A percentile compares a stretch with the other conserved stretches of the same genome.
phyloP scores from a whole-genome alignment of 768 basidiomycete species.

The Postia placenta region DNA sequence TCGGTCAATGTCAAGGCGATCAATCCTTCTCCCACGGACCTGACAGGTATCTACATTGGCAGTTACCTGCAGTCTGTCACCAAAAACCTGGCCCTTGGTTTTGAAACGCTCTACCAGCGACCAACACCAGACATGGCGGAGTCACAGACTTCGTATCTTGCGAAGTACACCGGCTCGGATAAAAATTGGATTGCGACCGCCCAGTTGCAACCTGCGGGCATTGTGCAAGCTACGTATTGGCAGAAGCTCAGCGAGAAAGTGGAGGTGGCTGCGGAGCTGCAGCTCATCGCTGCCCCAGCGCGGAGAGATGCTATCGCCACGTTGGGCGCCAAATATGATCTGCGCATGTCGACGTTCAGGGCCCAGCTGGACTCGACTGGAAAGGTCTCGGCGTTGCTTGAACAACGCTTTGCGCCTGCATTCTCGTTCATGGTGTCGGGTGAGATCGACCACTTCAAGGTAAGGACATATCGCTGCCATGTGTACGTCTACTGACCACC shows the following conservation, averaged over 20 bases:
- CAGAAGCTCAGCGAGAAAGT: constrained; percentile 94
- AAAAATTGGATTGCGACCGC: constrained; percentile 93
- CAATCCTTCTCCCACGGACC: constrained; percentile 85
- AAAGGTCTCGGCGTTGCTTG: constrained; percentile 90
- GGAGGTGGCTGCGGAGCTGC: constrained; percentile 93
- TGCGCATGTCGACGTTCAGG: constrained; percentile 88
- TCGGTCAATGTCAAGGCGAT: constrained; percentile 80
- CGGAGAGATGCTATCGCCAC: constrained; percentile 91
- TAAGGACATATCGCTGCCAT: constrained; percentile 25
- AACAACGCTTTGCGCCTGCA: constrained; percentile 92
- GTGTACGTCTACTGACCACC: background rate
- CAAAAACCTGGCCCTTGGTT: constrained; percentile 82
- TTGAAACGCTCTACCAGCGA: constrained; percentile 81
- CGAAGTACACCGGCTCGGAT: constrained; percentile 67
- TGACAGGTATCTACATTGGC: constrained; percentile 87
- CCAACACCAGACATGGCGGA: constrained; percentile 70
- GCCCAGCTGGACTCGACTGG: constrained; percentile 93
- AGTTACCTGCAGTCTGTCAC: constrained; percentile 91
- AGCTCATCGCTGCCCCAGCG: constrained; percentile 69
- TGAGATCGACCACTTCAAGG: constrained; percentile 99
- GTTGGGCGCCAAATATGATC: constrained; percentile 93
- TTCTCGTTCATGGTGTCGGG: constrained; percentile 94
- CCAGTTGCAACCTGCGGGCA: constrained; percentile 75
- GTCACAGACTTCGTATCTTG: constrained; percentile 66
- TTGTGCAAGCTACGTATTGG: constrained; percentile 92